A percentile compares a stretch with the other conserved stretches of the same genome.
phyloP scores from a whole-genome alignment of 1,284 basidiomycete species.

The Ceratobasidium sp. region DNA sequence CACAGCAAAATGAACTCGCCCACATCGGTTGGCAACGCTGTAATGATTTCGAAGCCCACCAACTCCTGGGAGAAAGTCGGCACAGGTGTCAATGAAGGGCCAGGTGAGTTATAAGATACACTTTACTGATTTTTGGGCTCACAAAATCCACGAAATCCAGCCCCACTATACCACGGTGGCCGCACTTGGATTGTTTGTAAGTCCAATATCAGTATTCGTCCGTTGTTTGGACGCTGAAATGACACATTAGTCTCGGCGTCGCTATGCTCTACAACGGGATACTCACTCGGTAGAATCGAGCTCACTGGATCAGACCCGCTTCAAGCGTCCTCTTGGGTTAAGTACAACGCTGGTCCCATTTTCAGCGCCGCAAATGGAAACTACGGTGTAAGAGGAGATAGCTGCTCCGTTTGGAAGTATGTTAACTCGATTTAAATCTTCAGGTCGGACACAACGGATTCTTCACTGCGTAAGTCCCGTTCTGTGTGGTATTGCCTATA shows the following conservation, averaged over 20 bases:
- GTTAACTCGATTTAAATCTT: not conserved
- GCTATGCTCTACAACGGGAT: conserved; percentile 25
- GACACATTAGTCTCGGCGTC: conserved; percentile 23
- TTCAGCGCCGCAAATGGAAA: conserved; percentile 7
- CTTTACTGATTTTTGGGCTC: too few relatives aligned
- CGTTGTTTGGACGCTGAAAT: not conserved
- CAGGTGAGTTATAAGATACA: not conserved
- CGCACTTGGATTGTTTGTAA: conserved; percentile 30
- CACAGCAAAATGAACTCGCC: conserved; percentile 25
- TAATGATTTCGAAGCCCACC: not conserved
- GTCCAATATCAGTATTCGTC: not conserved
- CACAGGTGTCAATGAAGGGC: conserved; percentile 32
- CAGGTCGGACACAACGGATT: conserved; percentile 49
- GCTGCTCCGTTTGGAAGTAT: not conserved
- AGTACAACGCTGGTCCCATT: conserved; percentile 6
- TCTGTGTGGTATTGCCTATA: not conserved
- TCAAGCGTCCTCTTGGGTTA: not conserved
- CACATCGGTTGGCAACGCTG: conserved; percentile 10
- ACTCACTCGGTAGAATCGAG: conserved; percentile 24
- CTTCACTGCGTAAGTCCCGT: conserved; percentile 51
- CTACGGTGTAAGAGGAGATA: not conserved
- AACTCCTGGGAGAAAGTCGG: conserved; percentile 40
- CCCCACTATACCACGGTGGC: not conserved
- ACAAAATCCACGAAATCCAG: not conserved
- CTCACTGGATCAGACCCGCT: not conserved